These are phyloP conservation scores for Schizochytrium sp. DNA, from an alignment of 108 stramenopile species.

Conservation along the genomic window DNA sequence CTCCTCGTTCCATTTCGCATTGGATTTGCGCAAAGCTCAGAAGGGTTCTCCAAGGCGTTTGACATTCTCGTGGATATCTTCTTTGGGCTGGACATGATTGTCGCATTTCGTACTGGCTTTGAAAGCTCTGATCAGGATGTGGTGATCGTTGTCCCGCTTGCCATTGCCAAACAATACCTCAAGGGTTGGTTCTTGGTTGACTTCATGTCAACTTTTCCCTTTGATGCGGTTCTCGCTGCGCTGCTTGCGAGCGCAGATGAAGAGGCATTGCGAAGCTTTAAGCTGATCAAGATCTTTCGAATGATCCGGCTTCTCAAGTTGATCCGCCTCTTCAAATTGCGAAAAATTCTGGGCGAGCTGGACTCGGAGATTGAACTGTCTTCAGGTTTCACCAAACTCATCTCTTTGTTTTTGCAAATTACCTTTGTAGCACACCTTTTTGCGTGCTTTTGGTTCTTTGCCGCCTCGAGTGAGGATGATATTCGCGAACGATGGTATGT, in stretches of 20 bases:
- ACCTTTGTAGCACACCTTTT: conserved; percentile 37
- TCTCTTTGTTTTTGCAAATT: conserved; percentile 32
- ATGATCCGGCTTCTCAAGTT: conserved; percentile 36
- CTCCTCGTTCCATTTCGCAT: conserved; percentile 35
- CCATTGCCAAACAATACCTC: conserved; percentile 33
- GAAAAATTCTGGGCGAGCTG: background rate
- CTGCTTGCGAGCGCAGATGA: background rate
- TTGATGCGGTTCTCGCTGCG: conserved; percentile 22
- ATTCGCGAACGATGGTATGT: background rate
- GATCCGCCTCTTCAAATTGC: conserved; percentile 31
- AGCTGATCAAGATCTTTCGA: conserved; percentile 34
- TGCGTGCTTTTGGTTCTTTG: conserved; percentile 36
- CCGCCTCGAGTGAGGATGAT: background rate
- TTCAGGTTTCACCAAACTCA: background rate
- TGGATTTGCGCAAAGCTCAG: conserved; percentile 27
- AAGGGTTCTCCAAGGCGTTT: conserved; percentile 1
- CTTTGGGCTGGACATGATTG: conserved; percentile 39
- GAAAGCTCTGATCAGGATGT: conserved; percentile 20
- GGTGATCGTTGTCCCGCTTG: conserved; percentile 19
- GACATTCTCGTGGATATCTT: conserved; percentile 28
- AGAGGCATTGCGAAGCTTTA: conserved; percentile 22
- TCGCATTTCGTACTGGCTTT: conserved; percentile 39
- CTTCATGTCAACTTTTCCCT: conserved; percentile 40
- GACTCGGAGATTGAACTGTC: background rate
- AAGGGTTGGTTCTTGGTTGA: conserved; percentile 35